Evolutionary conservation across 1,284 basidiomycete species (phyloP).

Genomic region (Boletus hoseneyae): DNA sequence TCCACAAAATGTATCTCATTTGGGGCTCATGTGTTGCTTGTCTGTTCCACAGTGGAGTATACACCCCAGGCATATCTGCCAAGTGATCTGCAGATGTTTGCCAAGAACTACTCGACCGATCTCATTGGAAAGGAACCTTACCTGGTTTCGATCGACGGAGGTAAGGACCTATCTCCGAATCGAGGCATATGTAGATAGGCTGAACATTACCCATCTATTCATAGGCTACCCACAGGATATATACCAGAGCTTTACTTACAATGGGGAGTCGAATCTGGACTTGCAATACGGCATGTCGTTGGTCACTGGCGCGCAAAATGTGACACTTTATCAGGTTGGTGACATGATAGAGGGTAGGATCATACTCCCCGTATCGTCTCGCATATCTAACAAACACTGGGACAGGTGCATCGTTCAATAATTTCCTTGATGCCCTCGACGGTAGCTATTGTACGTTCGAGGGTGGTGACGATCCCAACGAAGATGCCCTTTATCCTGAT

Average conservation of each 20-base stretch:
- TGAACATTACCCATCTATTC: neutral
- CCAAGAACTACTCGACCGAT: conserved; percentile 27
- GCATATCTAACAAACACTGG: neutral
- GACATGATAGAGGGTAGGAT: conserved; percentile 38
- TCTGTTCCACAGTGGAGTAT: conserved; percentile 39
- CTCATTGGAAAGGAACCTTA: neutral
- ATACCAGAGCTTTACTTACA: conserved; percentile 37
- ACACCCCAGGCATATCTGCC: conserved; percentile 36
- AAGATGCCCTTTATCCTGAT: conserved; percentile 54
- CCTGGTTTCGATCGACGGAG: conserved; percentile 19
- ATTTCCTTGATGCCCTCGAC: conserved; percentile 45
- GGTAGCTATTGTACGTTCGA: conserved; percentile 28
- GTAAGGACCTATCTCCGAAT: neutral
- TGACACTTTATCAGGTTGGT: conserved; percentile 47
- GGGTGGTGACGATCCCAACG: conserved; percentile 51
- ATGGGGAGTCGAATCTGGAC: conserved; percentile 26
- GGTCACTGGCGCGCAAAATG: conserved; percentile 37
- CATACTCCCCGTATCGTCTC: neutral
- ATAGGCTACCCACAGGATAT: conserved; percentile 30
- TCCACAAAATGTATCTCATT: neutral
- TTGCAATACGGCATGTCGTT: conserved; percentile 48
- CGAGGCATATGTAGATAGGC: neutral
- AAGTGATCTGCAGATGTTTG: conserved; percentile 43
- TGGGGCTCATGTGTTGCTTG: neutral
- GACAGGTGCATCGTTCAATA: conserved; percentile 43